Percentiles rank a stretch among this genome's conserved stretches.
phyloP scores from a whole-genome alignment of 805 yeast genomes.

The Nakazawaea populi region DNA sequence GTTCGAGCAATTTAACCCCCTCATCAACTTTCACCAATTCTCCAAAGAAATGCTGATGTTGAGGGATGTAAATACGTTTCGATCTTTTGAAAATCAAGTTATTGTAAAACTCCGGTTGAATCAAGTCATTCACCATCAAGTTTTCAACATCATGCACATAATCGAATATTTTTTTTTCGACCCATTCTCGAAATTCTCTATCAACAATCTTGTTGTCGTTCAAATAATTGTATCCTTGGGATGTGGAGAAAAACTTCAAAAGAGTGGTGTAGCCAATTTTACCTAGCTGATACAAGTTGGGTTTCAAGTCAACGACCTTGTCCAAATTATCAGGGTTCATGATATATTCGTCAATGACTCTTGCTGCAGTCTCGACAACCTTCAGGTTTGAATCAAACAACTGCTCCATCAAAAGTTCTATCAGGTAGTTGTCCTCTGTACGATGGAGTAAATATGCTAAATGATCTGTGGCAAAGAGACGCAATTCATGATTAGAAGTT shows the following conservation, averaged over 20 bases:
- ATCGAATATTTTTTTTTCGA: conserved; percentile 35
- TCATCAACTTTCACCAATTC: conserved; percentile 75
- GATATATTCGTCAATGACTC: conserved; percentile 42
- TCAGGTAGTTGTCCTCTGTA: conserved; percentile 37
- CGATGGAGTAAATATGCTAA: conserved; percentile 35
- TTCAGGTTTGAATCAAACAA: conserved; percentile 59
- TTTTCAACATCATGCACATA: conserved; percentile 46
- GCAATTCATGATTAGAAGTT: conserved; percentile 43
- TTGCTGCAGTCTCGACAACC: conserved; percentile 53
- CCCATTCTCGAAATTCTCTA: conserved; percentile 65
- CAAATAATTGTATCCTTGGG: conserved; percentile 66
- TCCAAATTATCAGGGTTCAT: conserved; percentile 37
- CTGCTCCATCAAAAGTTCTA: conserved; percentile 55
- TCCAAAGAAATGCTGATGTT: conserved; percentile 72
- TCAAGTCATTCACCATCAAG: conserved; percentile 21
- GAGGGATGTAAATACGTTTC: background rate
- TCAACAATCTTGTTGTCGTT: conserved; percentile 54
- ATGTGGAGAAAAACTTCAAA: conserved; percentile 55
- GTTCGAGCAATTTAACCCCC: conserved; percentile 60
- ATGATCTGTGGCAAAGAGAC: conserved; percentile 50
- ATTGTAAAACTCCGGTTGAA: conserved; percentile 10
- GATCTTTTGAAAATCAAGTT: conserved; percentile 4
- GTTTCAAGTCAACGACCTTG: conserved; percentile 45
- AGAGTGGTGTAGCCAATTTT: conserved; percentile 39
- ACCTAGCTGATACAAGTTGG: conserved; percentile 39